Evolutionary conservation across 805 yeast genomes (phyloP).

Genomic region (Metschnikowia matae): DNA sequence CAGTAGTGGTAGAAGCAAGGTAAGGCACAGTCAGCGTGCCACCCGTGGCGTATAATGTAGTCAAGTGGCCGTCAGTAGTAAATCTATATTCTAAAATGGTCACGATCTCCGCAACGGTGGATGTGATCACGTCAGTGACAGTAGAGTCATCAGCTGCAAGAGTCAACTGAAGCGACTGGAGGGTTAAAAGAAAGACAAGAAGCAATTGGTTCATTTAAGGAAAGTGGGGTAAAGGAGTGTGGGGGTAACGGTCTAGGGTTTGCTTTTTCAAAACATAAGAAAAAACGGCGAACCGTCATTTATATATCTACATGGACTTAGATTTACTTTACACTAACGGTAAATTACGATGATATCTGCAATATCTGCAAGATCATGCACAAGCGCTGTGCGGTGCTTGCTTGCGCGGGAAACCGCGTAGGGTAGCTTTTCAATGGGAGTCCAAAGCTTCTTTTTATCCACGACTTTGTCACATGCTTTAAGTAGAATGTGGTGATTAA

Average conservation of each 20-base stretch:
- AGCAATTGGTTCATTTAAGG: constrained; percentile 3
- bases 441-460: no score
- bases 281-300: neutral
- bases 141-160: constrained; percentile 10
- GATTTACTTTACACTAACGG: neutral
- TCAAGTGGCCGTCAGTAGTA: constrained; percentile 26
- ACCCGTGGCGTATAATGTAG: constrained; percentile 26
- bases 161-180: constrained; percentile 5
- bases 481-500: no score
- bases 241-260: neutral
- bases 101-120: constrained; percentile 17
- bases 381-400: constrained; percentile 2
- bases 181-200: constrained; percentile 1
- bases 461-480: no score
- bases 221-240: neutral
- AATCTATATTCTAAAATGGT: constrained; percentile 32
- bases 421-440: neutral
- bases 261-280: no score
- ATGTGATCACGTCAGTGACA: constrained; percentile 15
- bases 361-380: constrained; percentile 4
- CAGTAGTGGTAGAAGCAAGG: constrained; percentile 1
- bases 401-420: neutral
- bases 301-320: neutral
- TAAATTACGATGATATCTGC: neutral
- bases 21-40: constrained; percentile 4